A percentile compares a stretch with the other conserved stretches of the same genome.
Evolutionary conservation across 305 asterid genomes (phyloP).

Genomic region (Andrographis paniculata): DNA sequence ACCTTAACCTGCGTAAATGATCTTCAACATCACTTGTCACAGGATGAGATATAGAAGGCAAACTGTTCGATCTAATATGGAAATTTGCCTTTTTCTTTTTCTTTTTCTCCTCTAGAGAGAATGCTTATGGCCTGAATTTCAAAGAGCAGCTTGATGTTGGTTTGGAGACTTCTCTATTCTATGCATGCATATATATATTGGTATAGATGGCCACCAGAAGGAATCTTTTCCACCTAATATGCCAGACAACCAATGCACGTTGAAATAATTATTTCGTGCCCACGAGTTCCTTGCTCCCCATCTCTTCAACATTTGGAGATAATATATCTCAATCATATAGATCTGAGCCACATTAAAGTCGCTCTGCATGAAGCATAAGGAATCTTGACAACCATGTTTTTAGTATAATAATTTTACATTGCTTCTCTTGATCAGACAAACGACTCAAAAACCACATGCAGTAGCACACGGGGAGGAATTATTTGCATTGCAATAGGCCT

Average conservation of each 20-base stretch:
- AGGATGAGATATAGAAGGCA: slow-evolving; percentile 27
- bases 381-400: neutral
- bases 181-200: neutral
- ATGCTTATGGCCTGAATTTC: neutral
- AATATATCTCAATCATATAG: neutral
- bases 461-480: neutral
- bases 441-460: neutral
- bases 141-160: neutral
- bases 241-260: neutral
- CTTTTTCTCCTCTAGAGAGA: neutral
- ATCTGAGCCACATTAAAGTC: neutral
- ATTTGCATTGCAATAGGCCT: too few species aligned
- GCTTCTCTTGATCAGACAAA: neutral
- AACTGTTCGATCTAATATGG: slow-evolving; percentile 27
- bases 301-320: neutral
- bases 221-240: neutral
- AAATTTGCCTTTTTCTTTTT: slow-evolving; percentile 19
- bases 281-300: neutral
- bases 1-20: slow-evolving; percentile 16
- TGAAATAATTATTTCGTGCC: neutral
- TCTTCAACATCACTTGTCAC: slow-evolving; percentile 5
- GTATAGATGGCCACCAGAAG: neutral
- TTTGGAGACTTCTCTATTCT: neutral
- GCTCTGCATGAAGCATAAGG: neutral
- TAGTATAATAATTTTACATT: neutral